These are phyloP conservation scores for Lathyrus tuberosus DNA, from an alignment of 306 rosid genomes.

Conservation along the genomic window DNA sequence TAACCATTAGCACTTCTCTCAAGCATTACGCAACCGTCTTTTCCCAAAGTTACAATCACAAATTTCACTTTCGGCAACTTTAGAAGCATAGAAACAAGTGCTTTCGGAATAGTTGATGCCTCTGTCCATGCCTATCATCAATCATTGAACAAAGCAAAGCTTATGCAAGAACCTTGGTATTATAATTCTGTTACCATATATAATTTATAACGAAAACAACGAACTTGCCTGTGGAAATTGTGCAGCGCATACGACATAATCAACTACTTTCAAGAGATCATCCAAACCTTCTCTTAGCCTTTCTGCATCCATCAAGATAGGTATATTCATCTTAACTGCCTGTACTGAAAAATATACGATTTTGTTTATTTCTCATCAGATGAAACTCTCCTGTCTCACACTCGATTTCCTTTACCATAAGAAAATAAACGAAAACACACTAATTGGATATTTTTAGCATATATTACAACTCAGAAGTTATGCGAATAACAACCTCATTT, in stretches of 20 bases:
- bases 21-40: slow-evolving; percentile 91
- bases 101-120: slow-evolving; percentile 69
- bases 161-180: neutral
- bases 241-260: slow-evolving; percentile 71
- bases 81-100: slow-evolving; percentile 77
- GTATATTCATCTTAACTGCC: slow-evolving; percentile 74
- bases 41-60: slow-evolving; percentile 87
- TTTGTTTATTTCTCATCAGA: slow-evolving; percentile 31
- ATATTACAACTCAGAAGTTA: neutral
- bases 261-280: slow-evolving; percentile 65
- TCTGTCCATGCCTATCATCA: slow-evolving; percentile 76
- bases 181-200: neutral
- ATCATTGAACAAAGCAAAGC: neutral
- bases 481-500: slow-evolving; percentile 61
- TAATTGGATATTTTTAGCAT: slow-evolving; percentile 9
- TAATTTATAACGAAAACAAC: slow-evolving; percentile 32
- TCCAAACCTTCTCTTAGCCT: slow-evolving; percentile 84
- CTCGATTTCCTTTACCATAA: too few species aligned
- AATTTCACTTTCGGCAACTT: slow-evolving; percentile 77
- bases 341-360: slow-evolving; percentile 47
- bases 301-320: slow-evolving; percentile 85
- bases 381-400: too few species aligned
- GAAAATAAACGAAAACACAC: slow-evolving; percentile 7
- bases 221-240: slow-evolving; percentile 82
- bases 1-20: slow-evolving; percentile 69